Percentiles rank a stretch among this genome's conserved stretches.
phyloP scores from a whole-genome alignment of 1,284 basidiomycete species.

The Tausonia pullulans region DNA sequence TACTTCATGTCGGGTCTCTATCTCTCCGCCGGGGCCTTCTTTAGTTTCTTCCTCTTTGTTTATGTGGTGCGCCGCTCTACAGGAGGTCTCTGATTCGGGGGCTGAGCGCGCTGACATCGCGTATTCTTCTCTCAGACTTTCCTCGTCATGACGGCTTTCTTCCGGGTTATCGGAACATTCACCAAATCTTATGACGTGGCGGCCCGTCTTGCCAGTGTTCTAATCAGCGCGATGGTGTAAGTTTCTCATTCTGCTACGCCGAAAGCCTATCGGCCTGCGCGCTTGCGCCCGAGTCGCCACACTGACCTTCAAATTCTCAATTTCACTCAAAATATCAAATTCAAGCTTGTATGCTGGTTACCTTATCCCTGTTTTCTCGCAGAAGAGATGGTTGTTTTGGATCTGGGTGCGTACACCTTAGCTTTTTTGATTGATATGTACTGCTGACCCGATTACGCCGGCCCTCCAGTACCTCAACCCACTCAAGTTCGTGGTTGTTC shows the following conservation, averaged over 20 bases:
- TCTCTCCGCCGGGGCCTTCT: slow-evolving; percentile 39
- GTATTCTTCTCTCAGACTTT: slow-evolving; percentile 33
- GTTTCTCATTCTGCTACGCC: not conserved
- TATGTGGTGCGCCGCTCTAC: slow-evolving; percentile 1
- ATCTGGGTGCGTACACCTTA: slow-evolving; percentile 32
- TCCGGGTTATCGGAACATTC: slow-evolving; percentile 25
- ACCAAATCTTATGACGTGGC: slow-evolving; percentile 40
- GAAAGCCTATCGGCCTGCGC: not conserved
- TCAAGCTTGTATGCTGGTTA: slow-evolving; percentile 29
- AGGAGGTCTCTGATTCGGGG: not conserved
- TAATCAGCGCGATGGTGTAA: slow-evolving; percentile 38
- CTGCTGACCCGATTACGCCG: no score
- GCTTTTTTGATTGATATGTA: not conserved
- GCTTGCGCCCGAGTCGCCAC: not conserved
- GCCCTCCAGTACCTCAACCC: slow-evolving; percentile 53
- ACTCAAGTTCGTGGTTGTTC: slow-evolving; percentile 16
- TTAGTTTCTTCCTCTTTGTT: slow-evolving; percentile 21
- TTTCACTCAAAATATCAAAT: slow-evolving; percentile 15
- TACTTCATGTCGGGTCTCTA: slow-evolving; percentile 37
- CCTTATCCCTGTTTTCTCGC: slow-evolving; percentile 45
- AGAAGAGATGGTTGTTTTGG: slow-evolving; percentile 86
- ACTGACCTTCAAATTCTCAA: not conserved
- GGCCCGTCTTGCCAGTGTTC: slow-evolving; percentile 39
- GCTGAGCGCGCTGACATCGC: not conserved
- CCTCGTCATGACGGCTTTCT: slow-evolving; percentile 40